Evolutionary conservation across 2,329 filamentous ascomycete genomes (phyloP).

Genomic region (Cytospora piceicola): DNA sequence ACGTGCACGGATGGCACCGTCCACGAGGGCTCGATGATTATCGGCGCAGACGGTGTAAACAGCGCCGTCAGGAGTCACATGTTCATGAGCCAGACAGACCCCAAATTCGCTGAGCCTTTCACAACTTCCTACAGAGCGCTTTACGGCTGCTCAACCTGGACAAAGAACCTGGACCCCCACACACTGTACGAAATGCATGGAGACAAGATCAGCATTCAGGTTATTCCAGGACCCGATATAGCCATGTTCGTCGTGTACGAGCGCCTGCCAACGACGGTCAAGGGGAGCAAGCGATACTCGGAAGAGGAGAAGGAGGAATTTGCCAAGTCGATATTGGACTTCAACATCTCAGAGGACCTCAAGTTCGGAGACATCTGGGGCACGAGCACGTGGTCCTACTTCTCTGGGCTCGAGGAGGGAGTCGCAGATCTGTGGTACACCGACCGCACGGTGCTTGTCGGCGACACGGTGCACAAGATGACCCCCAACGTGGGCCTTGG

Average conservation of each 20-base stretch:
- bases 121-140: constrained; percentile 30
- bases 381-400: constrained; percentile 14
- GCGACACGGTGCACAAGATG: constrained; percentile 35
- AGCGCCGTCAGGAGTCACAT: constrained; percentile 34
- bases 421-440: constrained; percentile 30
- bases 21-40: constrained; percentile 35
- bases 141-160: constrained; percentile 28
- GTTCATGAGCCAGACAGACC: constrained; percentile 19
- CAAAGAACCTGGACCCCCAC: constrained; percentile 14
- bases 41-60: constrained; percentile 37
- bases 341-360: constrained; percentile 27
- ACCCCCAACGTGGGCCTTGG: constrained; percentile 34
- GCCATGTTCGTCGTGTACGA: constrained; percentile 32
- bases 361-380: constrained; percentile 31
- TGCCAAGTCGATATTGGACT: constrained; percentile 22
- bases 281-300: constrained; percentile 26
- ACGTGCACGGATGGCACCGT: constrained; percentile 33
- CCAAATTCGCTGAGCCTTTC: constrained; percentile 28
- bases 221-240: constrained; percentile 20
- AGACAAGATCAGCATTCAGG: constrained; percentile 23
- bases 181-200: constrained; percentile 31
- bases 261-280: constrained; percentile 26
- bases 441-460: constrained; percentile 33
- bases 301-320: constrained; percentile 30
- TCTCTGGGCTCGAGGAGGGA: constrained; percentile 33